Conservation (phyloP, 768 basidiomycete species). For the Mycena crocata region DNA sequence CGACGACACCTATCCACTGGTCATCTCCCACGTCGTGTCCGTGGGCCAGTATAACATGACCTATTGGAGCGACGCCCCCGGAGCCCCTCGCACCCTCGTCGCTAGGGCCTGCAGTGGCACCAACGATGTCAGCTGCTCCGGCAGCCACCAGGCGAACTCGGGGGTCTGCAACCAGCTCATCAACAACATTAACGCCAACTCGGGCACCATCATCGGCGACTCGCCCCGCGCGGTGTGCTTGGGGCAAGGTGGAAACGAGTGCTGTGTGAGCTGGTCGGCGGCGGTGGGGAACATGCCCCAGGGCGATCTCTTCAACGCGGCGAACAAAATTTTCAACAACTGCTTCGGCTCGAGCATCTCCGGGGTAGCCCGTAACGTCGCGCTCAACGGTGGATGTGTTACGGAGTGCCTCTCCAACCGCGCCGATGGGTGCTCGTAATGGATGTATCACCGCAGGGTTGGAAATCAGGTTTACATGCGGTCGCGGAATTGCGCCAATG, state of each 20-base stretch:
- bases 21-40: not conserved
- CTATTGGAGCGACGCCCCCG: not conserved
- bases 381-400: not conserved
- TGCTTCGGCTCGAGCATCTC: not conserved
- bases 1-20: not conserved
- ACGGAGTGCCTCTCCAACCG: no score
- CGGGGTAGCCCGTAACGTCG: no score
- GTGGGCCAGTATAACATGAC: not conserved
- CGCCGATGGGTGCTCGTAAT: no score
- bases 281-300: not conserved
- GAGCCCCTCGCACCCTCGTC: not conserved
- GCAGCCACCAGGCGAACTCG: not conserved
- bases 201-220: not conserved
- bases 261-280: conserved; percentile 11
- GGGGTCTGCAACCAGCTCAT: conserved; percentile 1
- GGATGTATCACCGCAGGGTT: no score
- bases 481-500: no score
- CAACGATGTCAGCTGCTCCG: not conserved
- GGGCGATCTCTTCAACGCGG: not conserved
- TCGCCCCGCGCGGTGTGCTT: conserved; percentile 3
- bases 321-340: not conserved
- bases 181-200: not conserved
- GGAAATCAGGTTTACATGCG: no score
- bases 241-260: not conserved
- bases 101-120: not conserved